Evolutionary conservation across 1,139 yeast genomes (phyloP).

Genomic region (Yamadazyma atlantica): DNA sequence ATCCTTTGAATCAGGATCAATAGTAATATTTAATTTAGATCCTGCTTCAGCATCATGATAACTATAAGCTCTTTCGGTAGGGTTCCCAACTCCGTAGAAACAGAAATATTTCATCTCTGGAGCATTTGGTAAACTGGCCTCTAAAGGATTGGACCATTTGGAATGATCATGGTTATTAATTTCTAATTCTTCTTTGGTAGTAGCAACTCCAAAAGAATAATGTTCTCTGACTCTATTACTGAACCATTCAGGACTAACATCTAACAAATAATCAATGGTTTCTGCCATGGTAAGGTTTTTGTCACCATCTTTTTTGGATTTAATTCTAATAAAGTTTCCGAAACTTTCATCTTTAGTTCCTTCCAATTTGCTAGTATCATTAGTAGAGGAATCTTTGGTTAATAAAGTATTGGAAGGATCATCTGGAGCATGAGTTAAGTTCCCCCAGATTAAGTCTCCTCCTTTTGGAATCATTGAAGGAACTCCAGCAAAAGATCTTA

Average conservation of each 20-base stretch:
- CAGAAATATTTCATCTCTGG: slow-evolving; percentile 89
- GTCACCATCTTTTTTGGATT: slow-evolving; percentile 23
- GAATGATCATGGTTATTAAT: slow-evolving; percentile 65
- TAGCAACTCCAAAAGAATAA: slow-evolving; percentile 79
- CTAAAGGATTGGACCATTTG: slow-evolving; percentile 93
- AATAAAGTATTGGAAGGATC: slow-evolving; percentile 43
- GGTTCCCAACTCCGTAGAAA: slow-evolving; percentile 93
- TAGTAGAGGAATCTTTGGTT: slow-evolving; percentile 20
- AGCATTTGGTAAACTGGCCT: slow-evolving; percentile 86
- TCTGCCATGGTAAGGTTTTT: slow-evolving; percentile 62
- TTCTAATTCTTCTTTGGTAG: slow-evolving; percentile 54
- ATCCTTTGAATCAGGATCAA: slow-evolving; percentile 53
- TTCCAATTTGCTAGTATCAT: slow-evolving; percentile 15
- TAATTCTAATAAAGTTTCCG: slow-evolving; percentile 77
- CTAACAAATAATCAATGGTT: slow-evolving; percentile 63
- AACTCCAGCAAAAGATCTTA: slow-evolving; percentile 87
- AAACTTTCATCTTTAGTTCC: slow-evolving; percentile 46
- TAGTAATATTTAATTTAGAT: slow-evolving; percentile 62
- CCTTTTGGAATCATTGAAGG: slow-evolving; percentile 98
- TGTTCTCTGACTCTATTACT: slow-evolving; percentile 59
- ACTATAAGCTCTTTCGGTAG: slow-evolving; percentile 89
- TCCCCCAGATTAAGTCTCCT: slow-evolving; percentile 88
- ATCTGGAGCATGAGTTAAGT: slow-evolving; percentile 58
- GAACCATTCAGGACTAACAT: slow-evolving; percentile 77
- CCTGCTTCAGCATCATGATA: slow-evolving; percentile 64